Evolutionary conservation across 2,329 filamentous ascomycete genomes (phyloP).

Genomic region (Ceratocystis colombiana): DNA sequence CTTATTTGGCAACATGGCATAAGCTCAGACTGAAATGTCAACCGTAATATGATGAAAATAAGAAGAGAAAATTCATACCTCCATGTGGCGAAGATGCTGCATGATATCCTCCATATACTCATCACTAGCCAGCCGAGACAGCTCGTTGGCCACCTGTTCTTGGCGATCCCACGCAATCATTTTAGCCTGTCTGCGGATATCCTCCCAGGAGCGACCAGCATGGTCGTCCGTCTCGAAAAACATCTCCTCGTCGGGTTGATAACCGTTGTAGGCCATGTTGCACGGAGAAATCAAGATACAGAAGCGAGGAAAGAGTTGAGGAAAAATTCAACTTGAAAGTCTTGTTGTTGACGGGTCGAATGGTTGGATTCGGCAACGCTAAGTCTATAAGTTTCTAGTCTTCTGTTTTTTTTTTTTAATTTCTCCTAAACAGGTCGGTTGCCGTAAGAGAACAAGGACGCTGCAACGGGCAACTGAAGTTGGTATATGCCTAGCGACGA

Average conservation of each 20-base stretch:
- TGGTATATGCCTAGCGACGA: neutral
- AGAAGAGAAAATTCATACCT: conserved; percentile 43
- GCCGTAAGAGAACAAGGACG: conserved; percentile 8
- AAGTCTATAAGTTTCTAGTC: neutral
- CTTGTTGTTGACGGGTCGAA: neutral
- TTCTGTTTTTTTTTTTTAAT: neutral
- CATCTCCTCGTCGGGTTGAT: conserved; percentile 36
- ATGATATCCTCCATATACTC: conserved; percentile 94
- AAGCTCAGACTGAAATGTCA: conserved; percentile 18
- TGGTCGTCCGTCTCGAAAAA: conserved; percentile 49
- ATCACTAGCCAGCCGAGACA: conserved; percentile 73
- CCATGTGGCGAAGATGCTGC: conserved; percentile 91
- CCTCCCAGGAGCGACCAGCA: conserved; percentile 46
- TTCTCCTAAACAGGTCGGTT: conserved; percentile 12
- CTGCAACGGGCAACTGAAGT: conserved; percentile 11
- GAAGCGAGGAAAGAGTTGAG: conserved; percentile 28
- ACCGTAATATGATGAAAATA: too few relatives aligned
- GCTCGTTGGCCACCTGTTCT: conserved; percentile 77
- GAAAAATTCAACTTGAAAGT: conserved; percentile 28
- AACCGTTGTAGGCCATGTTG: conserved; percentile 39
- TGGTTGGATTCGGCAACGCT: neutral
- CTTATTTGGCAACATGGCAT: neutral
- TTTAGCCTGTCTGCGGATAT: conserved; percentile 64
- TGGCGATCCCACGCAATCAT: conserved; percentile 73
- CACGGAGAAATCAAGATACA: conserved; percentile 25